Conservation (phyloP, 2,329 filamentous ascomycete genomes). For the Didymosphaeria variabile region DNA sequence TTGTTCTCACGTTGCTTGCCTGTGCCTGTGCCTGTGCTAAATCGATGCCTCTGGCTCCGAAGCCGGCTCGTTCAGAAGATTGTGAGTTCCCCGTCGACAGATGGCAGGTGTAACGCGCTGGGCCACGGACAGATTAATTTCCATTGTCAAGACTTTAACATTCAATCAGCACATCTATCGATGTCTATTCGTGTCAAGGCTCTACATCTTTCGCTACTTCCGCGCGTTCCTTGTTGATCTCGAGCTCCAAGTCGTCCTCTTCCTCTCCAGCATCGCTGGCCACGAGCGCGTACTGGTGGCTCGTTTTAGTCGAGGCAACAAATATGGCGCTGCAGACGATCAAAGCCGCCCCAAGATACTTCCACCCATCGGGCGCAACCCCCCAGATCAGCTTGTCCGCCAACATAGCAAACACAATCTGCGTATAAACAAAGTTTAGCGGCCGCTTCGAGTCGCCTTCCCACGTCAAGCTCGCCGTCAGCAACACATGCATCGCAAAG, state of each 20-base stretch:
- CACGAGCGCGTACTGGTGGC: slow-evolving; percentile 9
- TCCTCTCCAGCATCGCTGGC: neutral
- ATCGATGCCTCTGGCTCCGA: neutral
- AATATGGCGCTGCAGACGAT: slow-evolving; percentile 6
- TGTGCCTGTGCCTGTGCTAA: neutral
- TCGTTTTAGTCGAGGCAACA: slow-evolving; percentile 8
- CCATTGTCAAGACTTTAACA: no score
- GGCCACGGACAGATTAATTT: no score
- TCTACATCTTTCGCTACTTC: neutral
- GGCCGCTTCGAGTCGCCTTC: slow-evolving; percentile 11
- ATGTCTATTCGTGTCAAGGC: neutral
- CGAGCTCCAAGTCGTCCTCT: neutral
- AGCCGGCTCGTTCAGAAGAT: neutral
- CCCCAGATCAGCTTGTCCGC: slow-evolving; percentile 10
- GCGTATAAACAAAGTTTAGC: slow-evolving; percentile 10
- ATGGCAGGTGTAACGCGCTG: no score
- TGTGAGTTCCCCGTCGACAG: no score
- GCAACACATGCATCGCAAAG: slow-evolving; percentile 7
- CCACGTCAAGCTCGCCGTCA: slow-evolving; percentile 8
- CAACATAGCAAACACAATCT: slow-evolving; percentile 8
- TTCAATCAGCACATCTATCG: neutral
- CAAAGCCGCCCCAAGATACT: slow-evolving; percentile 9
- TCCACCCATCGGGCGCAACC: neutral
- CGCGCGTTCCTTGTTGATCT: neutral
- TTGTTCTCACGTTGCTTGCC: neutral